Evolutionary conservation across 805 yeast species (phyloP).

Genomic region (Pichia membranifaciens): DNA sequence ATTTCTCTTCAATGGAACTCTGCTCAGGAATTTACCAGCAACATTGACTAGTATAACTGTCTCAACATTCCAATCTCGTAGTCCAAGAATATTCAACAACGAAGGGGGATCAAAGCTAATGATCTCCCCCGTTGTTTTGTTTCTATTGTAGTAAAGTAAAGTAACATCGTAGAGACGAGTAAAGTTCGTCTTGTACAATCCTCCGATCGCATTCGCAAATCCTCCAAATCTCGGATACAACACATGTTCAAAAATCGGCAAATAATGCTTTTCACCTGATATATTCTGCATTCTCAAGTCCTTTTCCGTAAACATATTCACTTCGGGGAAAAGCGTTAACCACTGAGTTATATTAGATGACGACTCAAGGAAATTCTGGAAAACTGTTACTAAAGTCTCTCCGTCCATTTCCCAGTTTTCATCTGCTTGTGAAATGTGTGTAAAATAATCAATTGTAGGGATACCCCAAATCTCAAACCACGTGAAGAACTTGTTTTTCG

Average conservation of each 20-base stretch:
- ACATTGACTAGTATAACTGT: conserved; percentile 40
- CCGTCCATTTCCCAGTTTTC: conserved; percentile 63
- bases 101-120: conserved; percentile 32
- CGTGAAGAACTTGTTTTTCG: conserved; percentile 53
- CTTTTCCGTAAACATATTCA: conserved; percentile 55
- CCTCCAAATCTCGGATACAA: conserved; percentile 74
- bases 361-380: conserved; percentile 29
- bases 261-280: conserved; percentile 48
- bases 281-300: conserved; percentile 45
- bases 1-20: conserved; percentile 47
- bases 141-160: conserved; percentile 35
- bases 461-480: conserved; percentile 66
- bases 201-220: conserved; percentile 44
- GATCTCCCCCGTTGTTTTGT: conserved; percentile 9
- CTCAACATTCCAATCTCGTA: conserved; percentile 24
- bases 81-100: conserved; percentile 33
- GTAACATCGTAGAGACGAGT: conserved; percentile 52
- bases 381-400: conserved; percentile 28
- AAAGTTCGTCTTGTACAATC: conserved; percentile 36
- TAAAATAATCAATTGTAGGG: conserved; percentile 46
- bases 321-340: conserved; percentile 82
- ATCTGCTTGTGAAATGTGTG: conserved; percentile 48
- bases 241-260: conserved; percentile 55
- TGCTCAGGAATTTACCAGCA: conserved; percentile 38
- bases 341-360: conserved; percentile 40